phyloP scores from a whole-genome alignment of 108 stramenopile genomes.

The Nitzschia putrida region DNA sequence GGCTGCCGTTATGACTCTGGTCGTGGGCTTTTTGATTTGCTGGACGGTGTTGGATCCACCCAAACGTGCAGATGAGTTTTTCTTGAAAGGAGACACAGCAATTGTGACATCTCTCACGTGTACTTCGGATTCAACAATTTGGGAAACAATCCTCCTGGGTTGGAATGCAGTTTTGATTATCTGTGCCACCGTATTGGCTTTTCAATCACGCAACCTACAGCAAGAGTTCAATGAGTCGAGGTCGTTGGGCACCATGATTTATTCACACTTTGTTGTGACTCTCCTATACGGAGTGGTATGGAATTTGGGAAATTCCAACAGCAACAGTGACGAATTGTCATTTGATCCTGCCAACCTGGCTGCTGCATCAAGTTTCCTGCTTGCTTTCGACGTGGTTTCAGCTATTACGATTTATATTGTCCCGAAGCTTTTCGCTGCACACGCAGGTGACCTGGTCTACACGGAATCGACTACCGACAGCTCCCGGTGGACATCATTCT shows the following conservation, averaged over 20 bases:
- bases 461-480: too few relatives aligned
- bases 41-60: conserved; percentile 35
- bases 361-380: conserved; percentile 12
- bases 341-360: background rate
- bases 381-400: conserved; percentile 23
- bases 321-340: background rate
- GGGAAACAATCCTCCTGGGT: background rate
- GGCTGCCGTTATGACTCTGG: conserved; percentile 6
- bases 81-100: background rate
- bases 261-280: conserved; percentile 39
- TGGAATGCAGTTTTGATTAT: conserved; percentile 29
- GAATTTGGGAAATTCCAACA: background rate
- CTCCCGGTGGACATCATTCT: too few relatives aligned
- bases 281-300: conserved; percentile 4
- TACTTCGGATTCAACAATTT: conserved; percentile 5
- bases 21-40: conserved; percentile 14
- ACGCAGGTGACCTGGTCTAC: too few relatives aligned
- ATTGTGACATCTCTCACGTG: conserved; percentile 12
- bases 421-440: conserved; percentile 19
- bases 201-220: conserved; percentile 26
- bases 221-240: conserved; percentile 37
- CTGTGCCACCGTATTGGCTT: conserved; percentile 31
- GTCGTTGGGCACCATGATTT: conserved; percentile 30
- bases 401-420: conserved; percentile 24
- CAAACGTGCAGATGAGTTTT: background rate